Evolutionary conservation across 1,139 yeast species (phyloP), one percentile per base, ranked within the genome.

Genomic region (Pichia cactophila): DNA sequence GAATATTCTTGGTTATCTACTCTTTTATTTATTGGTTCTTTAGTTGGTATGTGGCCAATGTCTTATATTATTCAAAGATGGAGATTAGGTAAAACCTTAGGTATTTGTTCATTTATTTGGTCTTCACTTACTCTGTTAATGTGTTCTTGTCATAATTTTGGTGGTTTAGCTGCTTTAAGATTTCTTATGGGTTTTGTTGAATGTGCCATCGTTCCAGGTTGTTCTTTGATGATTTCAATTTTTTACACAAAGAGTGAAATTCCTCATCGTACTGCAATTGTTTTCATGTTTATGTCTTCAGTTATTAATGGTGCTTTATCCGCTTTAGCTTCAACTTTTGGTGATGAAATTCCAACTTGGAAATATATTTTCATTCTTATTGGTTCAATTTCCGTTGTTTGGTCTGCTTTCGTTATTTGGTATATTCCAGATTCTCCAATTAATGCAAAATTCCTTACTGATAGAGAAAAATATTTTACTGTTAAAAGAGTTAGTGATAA

Each of bases 371-470:
- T 75, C 55, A 60, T 78, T 37, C 71, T 73, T 31, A 70, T 74
- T 43, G 82, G 81, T n/a, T 61, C 72, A 39, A 62, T 77, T 49
- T 71, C 83, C 11, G 66, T 79, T 42, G 54, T 67, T 16, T 76
- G 82, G 72, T 80, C 82, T 10, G 57, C 76, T 14, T 55, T 73
- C 10, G 69, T 80, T 43, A 64, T 65, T 49, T 54, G 73, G 42
- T 72, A 70, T 51, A 63, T 80, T 41, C 86, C 86, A 2, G 82
- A 78, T 59, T 67, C 71, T 33, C 84, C 83, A 20, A 64, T 77
- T 12, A 63, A 66, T 43, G 83, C 84, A 3, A 71, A 75, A 70
- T 74, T 68, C 57, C 60, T 70, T 42, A 56, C 56, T 41, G 65
- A 62, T 2, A 61, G 62, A 23, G 75, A 72, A 44, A 70, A 68